A percentile compares a stretch with the other conserved stretches of the same genome.
These are phyloP conservation scores for Dunaliella primolecta DNA, from an alignment of 139 green algal species.

Conservation along the genomic window DNA sequence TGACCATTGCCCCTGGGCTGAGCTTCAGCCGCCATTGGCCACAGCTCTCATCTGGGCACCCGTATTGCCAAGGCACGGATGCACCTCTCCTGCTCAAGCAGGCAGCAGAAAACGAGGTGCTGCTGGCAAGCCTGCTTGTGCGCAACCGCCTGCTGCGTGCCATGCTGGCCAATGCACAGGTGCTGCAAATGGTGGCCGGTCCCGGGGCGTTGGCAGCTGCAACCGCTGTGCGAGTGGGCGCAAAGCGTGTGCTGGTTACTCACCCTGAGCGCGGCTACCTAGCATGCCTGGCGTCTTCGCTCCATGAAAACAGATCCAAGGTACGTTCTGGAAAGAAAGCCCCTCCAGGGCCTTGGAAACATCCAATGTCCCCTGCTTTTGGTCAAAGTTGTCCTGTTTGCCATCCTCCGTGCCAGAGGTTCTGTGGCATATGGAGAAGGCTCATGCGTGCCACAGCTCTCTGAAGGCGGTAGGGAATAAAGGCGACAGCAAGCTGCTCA, in stretches of 20 bases:
- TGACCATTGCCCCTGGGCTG: background rate
- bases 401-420: too few species aligned
- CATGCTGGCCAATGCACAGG: background rate
- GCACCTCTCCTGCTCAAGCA: background rate
- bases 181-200: background rate
- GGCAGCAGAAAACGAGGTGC: background rate
- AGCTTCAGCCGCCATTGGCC: background rate
- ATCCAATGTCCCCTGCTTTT: too few species aligned
- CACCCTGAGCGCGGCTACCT: constrained; percentile 1
- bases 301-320: background rate
- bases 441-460: too few species aligned
- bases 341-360: too few species aligned
- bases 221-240: background rate
- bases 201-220: background rate
- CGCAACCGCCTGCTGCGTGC: background rate
- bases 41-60: background rate
- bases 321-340: too few species aligned
- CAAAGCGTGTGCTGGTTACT: background rate
- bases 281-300: background rate
- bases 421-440: too few species aligned
- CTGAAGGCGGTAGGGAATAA: too few species aligned
- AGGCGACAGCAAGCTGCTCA: too few species aligned
- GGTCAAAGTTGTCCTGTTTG: too few species aligned
- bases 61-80: too few species aligned
- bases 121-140: background rate